Conservation (phyloP, 306 rosid species). For the Geum urbanum region DNA sequence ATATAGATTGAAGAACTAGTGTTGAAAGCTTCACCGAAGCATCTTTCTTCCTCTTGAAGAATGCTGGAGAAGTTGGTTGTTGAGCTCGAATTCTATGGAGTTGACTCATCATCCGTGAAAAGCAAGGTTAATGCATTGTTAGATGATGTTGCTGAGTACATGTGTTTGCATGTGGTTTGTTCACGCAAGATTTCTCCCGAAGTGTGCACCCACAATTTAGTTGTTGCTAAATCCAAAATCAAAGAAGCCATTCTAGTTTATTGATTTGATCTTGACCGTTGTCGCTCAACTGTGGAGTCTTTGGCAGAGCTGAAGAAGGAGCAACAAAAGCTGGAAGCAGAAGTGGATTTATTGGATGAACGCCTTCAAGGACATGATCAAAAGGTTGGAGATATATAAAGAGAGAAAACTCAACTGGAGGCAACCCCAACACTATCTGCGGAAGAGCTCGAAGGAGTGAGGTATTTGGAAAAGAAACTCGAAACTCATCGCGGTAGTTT, state of each 20-base stretch:
- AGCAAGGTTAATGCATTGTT: not conserved
- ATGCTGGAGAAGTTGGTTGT: not conserved
- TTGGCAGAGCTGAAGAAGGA: too few species aligned
- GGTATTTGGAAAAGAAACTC: too few species aligned
- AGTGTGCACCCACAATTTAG: not conserved
- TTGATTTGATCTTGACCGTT: too few species aligned
- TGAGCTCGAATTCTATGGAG: not conserved
- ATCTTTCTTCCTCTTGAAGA: not conserved
- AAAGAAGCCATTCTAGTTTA: too few species aligned
- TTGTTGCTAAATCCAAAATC: too few species aligned
- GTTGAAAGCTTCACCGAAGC: not conserved
- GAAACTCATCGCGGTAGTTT: not conserved
- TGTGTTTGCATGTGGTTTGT: not conserved
- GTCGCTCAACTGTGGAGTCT: too few species aligned
- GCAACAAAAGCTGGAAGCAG: too few species aligned
- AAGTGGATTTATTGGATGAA: too few species aligned
- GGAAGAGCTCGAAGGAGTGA: too few species aligned
- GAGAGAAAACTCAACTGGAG: not conserved
- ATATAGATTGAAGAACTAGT: too few species aligned
- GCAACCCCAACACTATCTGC: not conserved
- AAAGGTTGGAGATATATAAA: not conserved
- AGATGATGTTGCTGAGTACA: not conserved
- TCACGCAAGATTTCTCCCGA: not conserved
- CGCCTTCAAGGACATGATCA: too few species aligned
- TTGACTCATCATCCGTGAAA: not conserved